Conservation (phyloP, 441 rosid genomes). For the Brassica balearica region DNA sequence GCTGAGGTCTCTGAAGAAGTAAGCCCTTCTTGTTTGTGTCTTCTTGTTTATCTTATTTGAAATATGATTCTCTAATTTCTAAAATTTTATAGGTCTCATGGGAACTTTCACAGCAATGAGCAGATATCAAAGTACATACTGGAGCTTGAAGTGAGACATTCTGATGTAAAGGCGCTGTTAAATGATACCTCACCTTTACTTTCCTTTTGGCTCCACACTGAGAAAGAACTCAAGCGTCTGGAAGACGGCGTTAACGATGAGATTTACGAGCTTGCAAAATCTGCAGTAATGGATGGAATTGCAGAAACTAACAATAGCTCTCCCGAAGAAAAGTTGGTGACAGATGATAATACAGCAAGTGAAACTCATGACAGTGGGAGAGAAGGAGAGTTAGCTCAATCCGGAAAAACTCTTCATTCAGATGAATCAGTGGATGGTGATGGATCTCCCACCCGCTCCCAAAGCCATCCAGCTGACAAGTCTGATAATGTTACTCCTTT, state of each 20-base stretch:
- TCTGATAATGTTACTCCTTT: conserved; percentile 42
- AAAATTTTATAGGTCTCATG: conserved; percentile 61
- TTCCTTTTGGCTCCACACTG: conserved; percentile 88
- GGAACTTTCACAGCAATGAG: conserved; percentile 53
- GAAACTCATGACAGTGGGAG: conserved; percentile 46
- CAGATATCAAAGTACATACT: conserved; percentile 61
- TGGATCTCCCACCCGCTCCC: conserved; percentile 50
- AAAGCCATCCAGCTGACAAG: conserved; percentile 45
- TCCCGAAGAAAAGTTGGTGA: conserved; percentile 44
- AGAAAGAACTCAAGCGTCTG: conserved; percentile 69
- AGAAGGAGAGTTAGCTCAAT: conserved; percentile 38
- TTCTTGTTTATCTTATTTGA: conserved; percentile 22
- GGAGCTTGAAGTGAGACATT: conserved; percentile 85
- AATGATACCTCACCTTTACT: conserved; percentile 59
- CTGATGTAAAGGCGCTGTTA: conserved; percentile 76
- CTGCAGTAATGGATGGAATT: conserved; percentile 64
- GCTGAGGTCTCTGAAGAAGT: conserved; percentile 79
- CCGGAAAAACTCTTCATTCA: conserved; percentile 47
- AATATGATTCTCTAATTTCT: conserved; percentile 30
- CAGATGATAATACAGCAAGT: conserved; percentile 41
- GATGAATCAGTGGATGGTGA: conserved; percentile 21
- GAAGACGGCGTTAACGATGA: conserved; percentile 69
- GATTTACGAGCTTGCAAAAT: conserved; percentile 69
- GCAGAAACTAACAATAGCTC: conserved; percentile 46
- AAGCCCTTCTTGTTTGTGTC: conserved; percentile 41